A percentile compares a stretch with the other conserved stretches of the same genome.
Conservation (phyloP, 2,329 filamentous ascomycete species). For the Gnomoniopsis smithogilvyi region DNA sequence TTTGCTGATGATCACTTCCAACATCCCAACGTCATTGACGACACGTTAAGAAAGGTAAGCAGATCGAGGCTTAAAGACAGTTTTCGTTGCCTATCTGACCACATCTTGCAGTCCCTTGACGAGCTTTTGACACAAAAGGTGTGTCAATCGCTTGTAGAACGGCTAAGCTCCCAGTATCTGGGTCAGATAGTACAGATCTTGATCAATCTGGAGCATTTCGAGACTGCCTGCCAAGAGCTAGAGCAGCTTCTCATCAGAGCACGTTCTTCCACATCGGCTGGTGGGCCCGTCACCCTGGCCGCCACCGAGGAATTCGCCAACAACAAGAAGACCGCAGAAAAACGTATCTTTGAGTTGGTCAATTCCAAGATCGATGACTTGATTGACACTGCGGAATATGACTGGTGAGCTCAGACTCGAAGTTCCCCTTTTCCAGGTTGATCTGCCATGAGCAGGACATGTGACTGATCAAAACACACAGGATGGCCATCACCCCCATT, state of each 20-base stretch:
- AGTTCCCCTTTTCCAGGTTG: no score
- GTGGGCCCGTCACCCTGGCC: constrained; percentile 72
- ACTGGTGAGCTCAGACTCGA: constrained; percentile 58
- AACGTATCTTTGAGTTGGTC: constrained; percentile 96
- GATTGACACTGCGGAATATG: constrained; percentile 94
- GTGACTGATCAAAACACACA: constrained; percentile 21
- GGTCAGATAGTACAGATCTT: constrained; percentile 98
- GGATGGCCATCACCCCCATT: constrained; percentile 54
- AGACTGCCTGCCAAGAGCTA: constrained; percentile 85
- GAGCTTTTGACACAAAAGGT: constrained; percentile 91
- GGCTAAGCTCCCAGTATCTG: constrained; percentile 86
- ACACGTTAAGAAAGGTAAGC: constrained; percentile 73
- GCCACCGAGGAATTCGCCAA: constrained; percentile 84
- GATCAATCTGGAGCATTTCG: constrained; percentile 96
- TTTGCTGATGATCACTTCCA: constrained; percentile 97
- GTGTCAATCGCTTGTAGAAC: constrained; percentile 83
- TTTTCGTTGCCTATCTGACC: not conserved
- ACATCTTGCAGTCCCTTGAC: constrained; percentile 69
- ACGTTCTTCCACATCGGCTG: constrained; percentile 75
- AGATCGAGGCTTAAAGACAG: not conserved
- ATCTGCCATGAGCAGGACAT: not conserved
- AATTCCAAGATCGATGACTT: constrained; percentile 99
- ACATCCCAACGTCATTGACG: constrained; percentile 84
- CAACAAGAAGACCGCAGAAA: constrained; percentile 94
- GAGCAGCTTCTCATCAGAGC: constrained; percentile 83